Conservation (phyloP, 176 grass and related monocot species). For the Raddia distichophylla region DNA sequence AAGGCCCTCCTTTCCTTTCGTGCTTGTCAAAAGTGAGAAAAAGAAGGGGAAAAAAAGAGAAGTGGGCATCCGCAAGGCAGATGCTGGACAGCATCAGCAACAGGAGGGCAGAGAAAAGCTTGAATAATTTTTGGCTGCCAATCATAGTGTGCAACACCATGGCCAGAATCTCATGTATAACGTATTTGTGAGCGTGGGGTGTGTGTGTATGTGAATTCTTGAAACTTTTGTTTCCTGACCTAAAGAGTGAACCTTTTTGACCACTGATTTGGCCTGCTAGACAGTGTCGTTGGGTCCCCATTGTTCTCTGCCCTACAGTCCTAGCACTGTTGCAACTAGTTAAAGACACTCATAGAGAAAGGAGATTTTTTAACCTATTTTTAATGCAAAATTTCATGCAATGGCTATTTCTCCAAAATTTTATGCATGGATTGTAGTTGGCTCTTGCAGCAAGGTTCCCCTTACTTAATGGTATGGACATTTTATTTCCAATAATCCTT, state of each 20-base stretch:
- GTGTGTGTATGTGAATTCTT: conserved; percentile 14
- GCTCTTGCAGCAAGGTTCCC: not conserved
- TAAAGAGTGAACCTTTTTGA: conserved; percentile 39
- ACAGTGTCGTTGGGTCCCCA: conserved; percentile 14
- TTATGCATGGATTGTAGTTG: not conserved
- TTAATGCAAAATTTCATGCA: too few relatives aligned
- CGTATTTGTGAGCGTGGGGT: conserved; percentile 34
- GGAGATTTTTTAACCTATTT: too few relatives aligned
- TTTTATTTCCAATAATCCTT: not conserved
- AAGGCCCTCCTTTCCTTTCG: conserved; percentile 49
- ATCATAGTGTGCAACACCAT: conserved; percentile 45
- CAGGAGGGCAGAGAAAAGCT: conserved; percentile 34
- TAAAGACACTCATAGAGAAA: not conserved
- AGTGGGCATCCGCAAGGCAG: conserved; percentile 51
- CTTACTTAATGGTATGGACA: not conserved
- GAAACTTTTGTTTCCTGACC: conserved; percentile 12
- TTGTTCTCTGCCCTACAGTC: conserved; percentile 26
- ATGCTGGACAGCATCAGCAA: conserved; percentile 56
- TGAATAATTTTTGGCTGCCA: conserved; percentile 48
- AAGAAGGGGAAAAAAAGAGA: conserved; percentile 14
- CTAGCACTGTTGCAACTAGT: conserved; percentile 25
- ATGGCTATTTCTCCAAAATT: too few relatives aligned
- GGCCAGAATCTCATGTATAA: conserved; percentile 45
- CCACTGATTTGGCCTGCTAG: conserved; percentile 44
- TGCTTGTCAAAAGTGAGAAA: conserved; percentile 24